Base-by-base conservation (phyloP, 2,329 filamentous ascomycete species). In the Cladosporium sp. region DNA sequence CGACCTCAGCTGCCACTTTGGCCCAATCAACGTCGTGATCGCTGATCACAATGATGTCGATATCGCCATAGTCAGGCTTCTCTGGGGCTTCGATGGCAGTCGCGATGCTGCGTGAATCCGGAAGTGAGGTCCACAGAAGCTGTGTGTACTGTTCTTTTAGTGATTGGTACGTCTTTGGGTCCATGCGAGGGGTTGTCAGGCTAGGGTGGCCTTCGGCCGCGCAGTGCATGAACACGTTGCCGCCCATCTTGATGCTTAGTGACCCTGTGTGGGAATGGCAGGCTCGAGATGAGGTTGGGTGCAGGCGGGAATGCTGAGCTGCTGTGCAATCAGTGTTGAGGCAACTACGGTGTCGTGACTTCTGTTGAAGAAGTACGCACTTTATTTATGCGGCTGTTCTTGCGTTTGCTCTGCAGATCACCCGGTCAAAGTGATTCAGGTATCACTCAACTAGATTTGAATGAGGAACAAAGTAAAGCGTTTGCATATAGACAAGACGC, bases 31-130 rank as follows among this genome's bases (percentile, higher is more conserved):
- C 57, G 8, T 54, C 58, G 10, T 44, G 58, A 26, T 70, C 59
- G 64, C 72, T 79, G 1, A 92, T 83, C 6, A 30, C 28, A 1
- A 92, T 76, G 66, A 93, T 82, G 76, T 95, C 92, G 44, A 96
- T 79, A 70, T 95, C 92, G 24, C 92, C 92, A 72, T 87, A 85
- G 70, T 88, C 85, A 0, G 70, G 51, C 76, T 95, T 95, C 1
- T 76, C 88, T 0, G 91, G 91, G 0, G 86, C 89, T 70, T 92
- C 90, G 32, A 89, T 85, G 0, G 90, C 88, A 0, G 84, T 82
- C 0, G 82, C 84, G 4, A 90, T 86, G 8, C 78, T 79, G 0
- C 78, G 64, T 71, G 86, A 92, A 1, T 67, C 66, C 2, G 30
- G 44, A 3, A 89, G 77, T 1, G 79, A 71, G 1, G 78, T 76